Base-by-base conservation (phyloP, 805 yeast species). In the Saccharomycopsis babjevae region DNA sequence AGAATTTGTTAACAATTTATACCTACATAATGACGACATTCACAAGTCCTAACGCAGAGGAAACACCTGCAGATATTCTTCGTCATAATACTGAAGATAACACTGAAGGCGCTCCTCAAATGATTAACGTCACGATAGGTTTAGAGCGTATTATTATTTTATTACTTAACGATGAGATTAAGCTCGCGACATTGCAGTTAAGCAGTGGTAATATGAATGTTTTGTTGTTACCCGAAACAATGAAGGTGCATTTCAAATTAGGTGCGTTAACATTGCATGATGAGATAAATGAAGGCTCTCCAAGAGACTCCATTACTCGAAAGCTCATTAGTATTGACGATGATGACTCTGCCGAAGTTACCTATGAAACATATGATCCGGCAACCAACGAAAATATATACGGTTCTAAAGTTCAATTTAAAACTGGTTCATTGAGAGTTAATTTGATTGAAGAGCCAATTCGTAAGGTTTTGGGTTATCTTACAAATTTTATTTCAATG, bases 21-120 rank as follows among this genome's bases (percentile, higher is more conserved):
- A 93, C 91, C 70, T 94, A 86, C 70, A 77, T 88, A 1, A 75
- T 92, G 68, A 88, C 90, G 54, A 94, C 98, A 0, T 94, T 94
- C 70, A 87, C 97, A 0, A 86, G 86, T 71, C 96, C 96, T 0
- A 79, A 83, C 64, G 85, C 87, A 0, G 82, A 81, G 5, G 83
- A 82, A 52, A 74, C 83, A 0, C 88, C 89, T 0, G 86, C 91
- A 0, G 92, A 86, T 73, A 83, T 77, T 36, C 75, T 87, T 62
- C 82, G 85, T 60, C 92, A 87, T 67, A 86, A 86, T 67, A 80
- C 80, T 64, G 82, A 77, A n/a, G 74, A 78, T 42, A 81, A 80
- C 63, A 75, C 73, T 28, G 83, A 79, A 13, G 77, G 79, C 16
- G 79, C 91, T 0, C 94, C 96, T 0, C 89, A 86, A 66, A 87